phyloP scores from a whole-genome alignment of 2,329 filamentous ascomycete genomes.

The Trichoderma koningii region DNA sequence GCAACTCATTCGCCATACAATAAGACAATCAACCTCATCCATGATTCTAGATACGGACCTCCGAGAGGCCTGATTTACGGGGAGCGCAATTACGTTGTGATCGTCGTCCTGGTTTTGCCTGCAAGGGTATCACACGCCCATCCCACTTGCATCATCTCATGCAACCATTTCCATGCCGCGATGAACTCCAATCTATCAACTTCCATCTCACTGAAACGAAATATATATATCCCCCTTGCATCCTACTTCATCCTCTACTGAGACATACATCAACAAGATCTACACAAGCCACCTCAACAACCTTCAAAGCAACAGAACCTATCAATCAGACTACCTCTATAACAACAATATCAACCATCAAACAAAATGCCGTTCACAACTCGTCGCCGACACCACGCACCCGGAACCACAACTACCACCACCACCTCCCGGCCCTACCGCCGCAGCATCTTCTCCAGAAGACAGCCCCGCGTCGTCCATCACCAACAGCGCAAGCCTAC shows the following conservation, averaged over 20 bases:
- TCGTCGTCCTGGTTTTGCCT: neutral
- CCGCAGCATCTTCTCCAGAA: constrained; percentile 44
- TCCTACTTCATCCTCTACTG: neutral
- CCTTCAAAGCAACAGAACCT: too few relatives aligned
- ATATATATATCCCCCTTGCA: neutral
- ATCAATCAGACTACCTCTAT: neutral
- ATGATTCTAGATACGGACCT: too few relatives aligned
- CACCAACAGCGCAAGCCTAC: constrained; percentile 64
- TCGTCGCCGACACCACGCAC: constrained; percentile 38
- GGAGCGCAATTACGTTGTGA: constrained; percentile 6
- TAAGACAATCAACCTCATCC: too few relatives aligned
- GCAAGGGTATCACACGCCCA: constrained; percentile 14
- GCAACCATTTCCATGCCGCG: neutral
- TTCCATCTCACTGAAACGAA: too few relatives aligned
- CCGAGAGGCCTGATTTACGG: too few relatives aligned
- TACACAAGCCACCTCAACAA: too few relatives aligned
- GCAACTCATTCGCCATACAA: neutral
- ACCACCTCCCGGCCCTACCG: constrained; percentile 43
- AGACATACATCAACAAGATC: neutral
- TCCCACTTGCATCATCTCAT: constrained; percentile 3
- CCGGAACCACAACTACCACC: constrained; percentile 44
- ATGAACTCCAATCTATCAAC: neutral
- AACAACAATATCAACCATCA: neutral
- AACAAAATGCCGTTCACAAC: constrained; percentile 30
- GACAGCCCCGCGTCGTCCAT: constrained; percentile 52